Conservation (phyloP, 129 eudicot genomes). For the Artemisia argyi region DNA sequence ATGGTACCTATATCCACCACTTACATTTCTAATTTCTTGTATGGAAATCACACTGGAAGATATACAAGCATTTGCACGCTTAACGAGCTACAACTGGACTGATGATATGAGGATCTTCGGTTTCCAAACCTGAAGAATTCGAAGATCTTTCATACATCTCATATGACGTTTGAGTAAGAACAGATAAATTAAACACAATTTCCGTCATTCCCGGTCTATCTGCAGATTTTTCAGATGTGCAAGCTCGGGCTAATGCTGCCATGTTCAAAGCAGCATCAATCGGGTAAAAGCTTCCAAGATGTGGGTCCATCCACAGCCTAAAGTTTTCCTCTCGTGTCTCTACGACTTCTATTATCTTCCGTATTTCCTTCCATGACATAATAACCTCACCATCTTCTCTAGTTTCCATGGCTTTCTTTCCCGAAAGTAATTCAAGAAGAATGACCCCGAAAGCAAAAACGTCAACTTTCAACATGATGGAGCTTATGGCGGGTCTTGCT, state of each 20-base stretch:
- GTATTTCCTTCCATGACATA: constrained; percentile 69
- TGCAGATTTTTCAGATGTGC: constrained; percentile 66
- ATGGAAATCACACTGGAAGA: constrained; percentile 11
- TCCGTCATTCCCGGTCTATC: constrained; percentile 72
- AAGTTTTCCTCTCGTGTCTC: constrained; percentile 56
- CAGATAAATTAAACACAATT: constrained; percentile 66
- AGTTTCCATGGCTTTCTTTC: constrained; percentile 65
- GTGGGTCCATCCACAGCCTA: constrained; percentile 67
- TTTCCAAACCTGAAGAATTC: constrained; percentile 47
- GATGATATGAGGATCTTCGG: constrained; percentile 48
- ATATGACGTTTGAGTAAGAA: constrained; percentile 57
- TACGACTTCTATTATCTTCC: constrained; percentile 48
- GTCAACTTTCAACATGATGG: constrained; percentile 55
- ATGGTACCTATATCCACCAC: not conserved
- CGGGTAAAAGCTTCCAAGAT: constrained; percentile 51
- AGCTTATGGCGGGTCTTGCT: constrained; percentile 51
- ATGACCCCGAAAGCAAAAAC: constrained; percentile 70
- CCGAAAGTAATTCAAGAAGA: constrained; percentile 71
- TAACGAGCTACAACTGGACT: constrained; percentile 69
- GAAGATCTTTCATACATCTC: constrained; percentile 53
- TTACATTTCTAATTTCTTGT: constrained; percentile 6
- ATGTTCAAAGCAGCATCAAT: constrained; percentile 64
- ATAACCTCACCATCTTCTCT: constrained; percentile 57
- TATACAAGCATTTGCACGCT: constrained; percentile 1
- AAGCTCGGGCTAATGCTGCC: constrained; percentile 64